A percentile compares a stretch with the other conserved stretches of the same genome.
phyloP scores from a whole-genome alignment of 192 early-diverging fungal genomes.

The Coemansia biformis region DNA sequence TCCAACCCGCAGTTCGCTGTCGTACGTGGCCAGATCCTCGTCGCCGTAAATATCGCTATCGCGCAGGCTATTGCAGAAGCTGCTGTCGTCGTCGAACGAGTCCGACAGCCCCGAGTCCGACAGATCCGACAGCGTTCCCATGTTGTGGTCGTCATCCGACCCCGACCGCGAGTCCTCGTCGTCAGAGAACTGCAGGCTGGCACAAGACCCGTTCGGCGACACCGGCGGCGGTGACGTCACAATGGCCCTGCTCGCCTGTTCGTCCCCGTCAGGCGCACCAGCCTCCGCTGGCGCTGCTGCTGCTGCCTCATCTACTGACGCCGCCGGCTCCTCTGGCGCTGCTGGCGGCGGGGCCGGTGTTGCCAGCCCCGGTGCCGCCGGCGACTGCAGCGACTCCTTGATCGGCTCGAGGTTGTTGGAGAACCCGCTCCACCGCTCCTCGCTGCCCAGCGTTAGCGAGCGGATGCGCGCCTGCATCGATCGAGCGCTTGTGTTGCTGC shows the following conservation, averaged over 20 bases:
- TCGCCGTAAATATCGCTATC: constrained; percentile 39
- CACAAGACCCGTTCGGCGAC: constrained; percentile 25
- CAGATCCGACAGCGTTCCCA: constrained; percentile 23
- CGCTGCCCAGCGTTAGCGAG: constrained; percentile 19
- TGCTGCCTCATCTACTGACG: too few relatives aligned
- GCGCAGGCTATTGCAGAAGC: constrained; percentile 39
- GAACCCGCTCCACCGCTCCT: constrained; percentile 28
- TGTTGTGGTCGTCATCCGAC: constrained; percentile 7
- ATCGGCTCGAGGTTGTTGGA: constrained; percentile 38
- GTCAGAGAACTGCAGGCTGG: constrained; percentile 38
- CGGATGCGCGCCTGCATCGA: constrained; percentile 25
- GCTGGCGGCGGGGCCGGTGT: too few relatives aligned
- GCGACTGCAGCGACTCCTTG: constrained; percentile 28
- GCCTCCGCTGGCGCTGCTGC: too few relatives aligned
- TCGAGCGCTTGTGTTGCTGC: constrained; percentile 24
- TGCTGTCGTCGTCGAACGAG: constrained; percentile 4
- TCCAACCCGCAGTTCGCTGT: constrained; percentile 16
- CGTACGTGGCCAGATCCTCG: constrained; percentile 25
- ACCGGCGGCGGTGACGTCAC: constrained; percentile 5
- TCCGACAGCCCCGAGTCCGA: constrained; percentile 16
- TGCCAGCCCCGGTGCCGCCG: neutral
- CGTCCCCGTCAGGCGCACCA: constrained; percentile 3
- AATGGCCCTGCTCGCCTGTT: constrained; percentile 24
- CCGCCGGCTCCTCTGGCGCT: too few relatives aligned
- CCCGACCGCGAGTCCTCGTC: constrained; percentile 11